Base-by-base conservation (phyloP, 2,329 filamentous ascomycete species). In the Scedosporium minutisporum region DNA sequence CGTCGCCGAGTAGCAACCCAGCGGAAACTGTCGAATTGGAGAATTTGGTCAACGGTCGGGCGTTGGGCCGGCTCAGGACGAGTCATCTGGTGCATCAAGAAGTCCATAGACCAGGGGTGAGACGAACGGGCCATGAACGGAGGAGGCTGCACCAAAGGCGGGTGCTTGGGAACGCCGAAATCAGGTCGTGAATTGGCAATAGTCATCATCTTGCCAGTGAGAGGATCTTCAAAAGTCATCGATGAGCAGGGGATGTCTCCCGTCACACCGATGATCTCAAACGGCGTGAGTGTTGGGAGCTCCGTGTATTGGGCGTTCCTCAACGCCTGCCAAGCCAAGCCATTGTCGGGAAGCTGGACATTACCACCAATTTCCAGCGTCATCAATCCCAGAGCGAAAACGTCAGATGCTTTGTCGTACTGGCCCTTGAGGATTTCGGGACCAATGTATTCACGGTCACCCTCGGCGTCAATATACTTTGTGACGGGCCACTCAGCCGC, bases 291-390 rank as follows among this genome's bases (percentile, higher is more conserved):
- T 70, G 89, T 91, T 1, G 93, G 93, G 14, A 97, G 84, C 67
- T 93, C 90, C 64, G 89, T 91, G 71, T 97, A 87, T 71, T 97
- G 93, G 42, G 92, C 93, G 63, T 89, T 90, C 58, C 95, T 87
- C 57, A 99, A 82, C 58, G 91, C 91, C 70, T 93, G 87, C 95
- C 95, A 99, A 16, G 89, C 90, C 16, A 87, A 83, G 57, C 95
- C 95, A 67, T 97, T 96, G 71, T 97, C 92, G 0, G 95, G 95
- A 29, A 99, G 87, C 65, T 91, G 87, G 60, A 96, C 92, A 70
- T 99, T 99, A 66, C 90, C 92, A 27, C 92, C 93, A 69, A 93
- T 95, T 77, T 99, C 95, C 59, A 97, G 85, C 73, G 96, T 90
- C 74, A 97, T 96, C 69, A 97, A 84, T 60, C 95, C 95, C 33